phyloP scores from a whole-genome alignment of 176 grass and related monocot species.

The Pontederia crassipes region DNA sequence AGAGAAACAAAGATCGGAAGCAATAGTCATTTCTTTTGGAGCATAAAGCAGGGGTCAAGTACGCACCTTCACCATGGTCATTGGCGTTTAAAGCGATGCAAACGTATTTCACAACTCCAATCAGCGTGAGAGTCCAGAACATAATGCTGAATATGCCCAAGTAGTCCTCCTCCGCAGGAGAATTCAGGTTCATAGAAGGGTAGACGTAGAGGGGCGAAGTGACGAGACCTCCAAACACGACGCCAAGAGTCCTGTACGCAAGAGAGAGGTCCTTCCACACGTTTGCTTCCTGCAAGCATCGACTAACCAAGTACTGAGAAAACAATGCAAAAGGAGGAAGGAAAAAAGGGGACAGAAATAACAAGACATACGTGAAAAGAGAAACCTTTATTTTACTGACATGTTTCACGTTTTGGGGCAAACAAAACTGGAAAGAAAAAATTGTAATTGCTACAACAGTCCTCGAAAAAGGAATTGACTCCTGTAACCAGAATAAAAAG shows the following conservation, averaged over 20 bases:
- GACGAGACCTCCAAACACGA: conserved; percentile 77
- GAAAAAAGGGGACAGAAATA: too few species aligned
- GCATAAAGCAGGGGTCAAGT: background rate
- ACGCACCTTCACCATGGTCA: conserved; percentile 74
- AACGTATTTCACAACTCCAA: conserved; percentile 71
- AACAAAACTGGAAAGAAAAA: too few species aligned
- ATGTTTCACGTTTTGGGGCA: too few species aligned
- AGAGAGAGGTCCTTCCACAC: conserved; percentile 33
- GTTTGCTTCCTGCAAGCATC: conserved; percentile 4
- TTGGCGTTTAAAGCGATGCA: conserved; percentile 73
- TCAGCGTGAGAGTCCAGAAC: conserved; percentile 85
- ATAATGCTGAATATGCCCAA: conserved; percentile 81
- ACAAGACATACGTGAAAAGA: too few species aligned
- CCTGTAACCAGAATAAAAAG: too few species aligned
- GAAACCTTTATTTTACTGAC: too few species aligned
- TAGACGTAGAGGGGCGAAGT: conserved; percentile 88
- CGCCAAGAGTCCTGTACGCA: conserved; percentile 72
- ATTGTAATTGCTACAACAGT: too few species aligned
- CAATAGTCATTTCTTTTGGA: background rate
- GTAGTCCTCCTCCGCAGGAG: conserved; percentile 60
- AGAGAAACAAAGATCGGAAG: background rate
- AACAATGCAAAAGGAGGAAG: too few species aligned
- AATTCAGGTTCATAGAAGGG: conserved; percentile 68
- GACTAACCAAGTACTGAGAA: too few species aligned
- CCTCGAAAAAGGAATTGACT: too few species aligned